Conservation (phyloP, 2,329 filamentous ascomycete species). For the Exserohilum rostratum region DNA sequence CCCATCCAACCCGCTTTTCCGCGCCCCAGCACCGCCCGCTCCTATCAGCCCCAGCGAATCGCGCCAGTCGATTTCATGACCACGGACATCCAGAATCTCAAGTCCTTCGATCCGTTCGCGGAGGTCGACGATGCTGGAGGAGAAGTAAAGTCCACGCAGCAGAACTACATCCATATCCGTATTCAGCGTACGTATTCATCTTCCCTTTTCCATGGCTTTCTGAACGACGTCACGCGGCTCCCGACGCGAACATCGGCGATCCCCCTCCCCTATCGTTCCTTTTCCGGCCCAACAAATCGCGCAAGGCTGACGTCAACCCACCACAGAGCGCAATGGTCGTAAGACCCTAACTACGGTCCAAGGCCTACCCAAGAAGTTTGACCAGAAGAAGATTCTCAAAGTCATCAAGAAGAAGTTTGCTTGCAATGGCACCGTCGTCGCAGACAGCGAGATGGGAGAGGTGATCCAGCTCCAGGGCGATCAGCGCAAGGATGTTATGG, state of each 20-base stretch:
- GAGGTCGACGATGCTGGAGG: conserved; percentile 99
- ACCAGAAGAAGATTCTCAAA: conserved; percentile 99
- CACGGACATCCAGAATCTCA: conserved; percentile 54
- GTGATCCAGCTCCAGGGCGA: conserved; percentile 99
- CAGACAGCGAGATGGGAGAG: conserved; percentile 95
- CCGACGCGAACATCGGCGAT: not conserved
- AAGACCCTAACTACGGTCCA: conserved; percentile 99
- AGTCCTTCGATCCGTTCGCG: conserved; percentile 88
- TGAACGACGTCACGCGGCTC: not conserved
- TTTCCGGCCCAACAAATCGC: conserved; percentile 9
- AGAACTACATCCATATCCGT: conserved; percentile 99
- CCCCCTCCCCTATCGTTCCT: not conserved
- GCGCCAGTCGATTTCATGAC: conserved; percentile 45
- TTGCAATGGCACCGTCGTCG: conserved; percentile 99
- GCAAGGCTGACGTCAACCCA: conserved; percentile 50
- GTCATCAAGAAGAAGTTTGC: conserved; percentile 99
- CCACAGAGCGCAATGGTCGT: conserved; percentile 97
- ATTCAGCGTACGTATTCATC: conserved; percentile 82
- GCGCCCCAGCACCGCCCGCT: conserved; percentile 10
- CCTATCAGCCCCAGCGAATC: conserved; percentile 29
- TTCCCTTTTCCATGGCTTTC: not conserved
- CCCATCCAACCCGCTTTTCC: conserved; percentile 1
- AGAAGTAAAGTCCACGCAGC: conserved; percentile 84
- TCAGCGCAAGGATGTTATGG: conserved; percentile 97
- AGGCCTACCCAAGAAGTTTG: conserved; percentile 97